These are phyloP conservation scores for Trichoderma hamatum DNA, from an alignment of 2,329 filamentous ascomycete species.

Conservation along the genomic window DNA sequence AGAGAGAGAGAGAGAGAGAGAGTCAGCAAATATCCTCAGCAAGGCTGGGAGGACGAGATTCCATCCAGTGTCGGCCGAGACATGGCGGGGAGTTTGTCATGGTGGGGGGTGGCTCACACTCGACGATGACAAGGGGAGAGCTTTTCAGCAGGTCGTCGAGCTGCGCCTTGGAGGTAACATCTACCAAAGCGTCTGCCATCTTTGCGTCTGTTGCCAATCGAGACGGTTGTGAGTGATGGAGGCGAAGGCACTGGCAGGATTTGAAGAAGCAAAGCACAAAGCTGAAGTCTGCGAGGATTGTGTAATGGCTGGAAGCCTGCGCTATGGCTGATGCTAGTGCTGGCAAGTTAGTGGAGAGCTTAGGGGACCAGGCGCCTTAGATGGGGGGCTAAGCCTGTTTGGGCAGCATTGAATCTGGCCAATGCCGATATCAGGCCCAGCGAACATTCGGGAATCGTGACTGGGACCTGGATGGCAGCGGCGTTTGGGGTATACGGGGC, in stretches of 20 bases:
- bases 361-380: not conserved
- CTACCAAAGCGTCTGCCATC: slow-evolving; percentile 38
- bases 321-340: not conserved
- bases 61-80: not conserved
- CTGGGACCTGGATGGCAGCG: not conserved
- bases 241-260: not conserved
- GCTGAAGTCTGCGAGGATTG: not conserved
- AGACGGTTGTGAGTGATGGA: not conserved
- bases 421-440: not conserved
- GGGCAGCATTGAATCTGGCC: not conserved
- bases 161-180: slow-evolving; percentile 57
- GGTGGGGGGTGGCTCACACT: slow-evolving; percentile 65
- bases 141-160: slow-evolving; percentile 69
- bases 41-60: not conserved
- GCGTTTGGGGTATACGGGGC: not conserved
- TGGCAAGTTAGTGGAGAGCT: not conserved
- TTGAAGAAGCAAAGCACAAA: not conserved
- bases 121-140: slow-evolving; percentile 79
- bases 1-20: not conserved
- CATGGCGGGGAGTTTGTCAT: slow-evolving; percentile 31
- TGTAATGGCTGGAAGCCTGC: slow-evolving; percentile 18
- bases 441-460: not conserved
- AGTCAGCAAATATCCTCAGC: slow-evolving; percentile 27
- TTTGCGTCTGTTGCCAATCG: not conserved
- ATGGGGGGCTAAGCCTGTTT: slow-evolving; percentile 18